phyloP scores from a whole-genome alignment of 305 asterid species.

The Salvia sclarea region DNA sequence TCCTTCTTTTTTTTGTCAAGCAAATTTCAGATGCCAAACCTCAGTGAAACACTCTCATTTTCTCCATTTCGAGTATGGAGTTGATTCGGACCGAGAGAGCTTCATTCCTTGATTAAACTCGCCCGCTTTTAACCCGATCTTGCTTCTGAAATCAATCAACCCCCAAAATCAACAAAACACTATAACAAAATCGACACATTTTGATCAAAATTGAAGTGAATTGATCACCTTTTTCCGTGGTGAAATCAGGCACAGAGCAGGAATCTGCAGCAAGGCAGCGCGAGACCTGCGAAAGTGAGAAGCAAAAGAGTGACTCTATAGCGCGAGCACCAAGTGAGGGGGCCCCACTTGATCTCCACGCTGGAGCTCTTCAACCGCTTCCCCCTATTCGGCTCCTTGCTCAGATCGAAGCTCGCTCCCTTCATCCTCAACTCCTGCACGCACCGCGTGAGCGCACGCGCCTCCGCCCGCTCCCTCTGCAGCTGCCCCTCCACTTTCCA shows the following conservation, averaged over 20 bases:
- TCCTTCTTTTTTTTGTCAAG: no score
- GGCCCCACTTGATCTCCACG: conserved; percentile 94
- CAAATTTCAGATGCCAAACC: no score
- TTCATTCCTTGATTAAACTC: conserved; percentile 43
- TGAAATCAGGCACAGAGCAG: conserved; percentile 53
- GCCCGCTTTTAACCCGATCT: neutral
- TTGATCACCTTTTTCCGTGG: neutral
- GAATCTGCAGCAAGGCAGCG: conserved; percentile 66
- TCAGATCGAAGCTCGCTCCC: conserved; percentile 79
- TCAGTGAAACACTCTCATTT: neutral
- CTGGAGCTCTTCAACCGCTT: conserved; percentile 95
- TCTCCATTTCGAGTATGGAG: neutral
- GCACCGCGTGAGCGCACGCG: conserved; percentile 68
- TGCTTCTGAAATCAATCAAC: conserved; percentile 22
- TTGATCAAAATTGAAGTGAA: neutral
- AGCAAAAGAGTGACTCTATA: conserved; percentile 59
- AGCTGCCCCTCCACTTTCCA: conserved; percentile 73
- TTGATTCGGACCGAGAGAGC: conserved; percentile 45
- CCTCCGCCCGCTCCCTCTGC: conserved; percentile 67
- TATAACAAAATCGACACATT: no score
- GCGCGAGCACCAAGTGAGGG: conserved; percentile 67
- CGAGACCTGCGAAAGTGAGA: conserved; percentile 56
- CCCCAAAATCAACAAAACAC: neutral
- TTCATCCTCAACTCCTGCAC: conserved; percentile 95
- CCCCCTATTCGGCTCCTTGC: conserved; percentile 74